These are phyloP conservation scores for Metschnikowia vanudenii DNA, from an alignment of 805 yeast species.

Conservation along the genomic window DNA sequence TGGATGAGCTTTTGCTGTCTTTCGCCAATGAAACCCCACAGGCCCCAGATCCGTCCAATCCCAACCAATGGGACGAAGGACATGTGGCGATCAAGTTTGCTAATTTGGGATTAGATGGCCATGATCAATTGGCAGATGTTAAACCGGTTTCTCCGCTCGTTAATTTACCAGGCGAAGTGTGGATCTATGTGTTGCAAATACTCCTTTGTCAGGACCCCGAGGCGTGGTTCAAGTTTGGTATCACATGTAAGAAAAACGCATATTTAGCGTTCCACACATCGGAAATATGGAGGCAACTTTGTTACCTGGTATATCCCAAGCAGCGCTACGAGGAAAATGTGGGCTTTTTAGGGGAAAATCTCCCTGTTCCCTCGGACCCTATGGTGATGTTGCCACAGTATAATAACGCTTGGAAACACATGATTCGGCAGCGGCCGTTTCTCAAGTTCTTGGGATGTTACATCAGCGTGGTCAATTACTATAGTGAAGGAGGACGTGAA, in stretches of 20 bases:
- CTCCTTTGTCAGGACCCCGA: conserved; percentile 52
- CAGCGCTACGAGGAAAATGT: conserved; percentile 52
- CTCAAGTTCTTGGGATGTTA: conserved; percentile 81
- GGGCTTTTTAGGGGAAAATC: conserved; percentile 35
- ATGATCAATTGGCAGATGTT: conserved; percentile 13
- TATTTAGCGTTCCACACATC: conserved; percentile 54
- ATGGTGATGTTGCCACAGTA: conserved; percentile 29
- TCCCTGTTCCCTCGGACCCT: conserved; percentile 37
- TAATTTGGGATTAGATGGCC: conserved; percentile 20
- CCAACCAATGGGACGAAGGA: conserved; percentile 20
- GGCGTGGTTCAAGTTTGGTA: conserved; percentile 61
- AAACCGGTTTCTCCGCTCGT: conserved; percentile 38
- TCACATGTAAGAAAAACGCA: conserved; percentile 58
- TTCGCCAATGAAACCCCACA: conserved; percentile 32
- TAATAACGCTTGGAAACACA: conserved; percentile 40
- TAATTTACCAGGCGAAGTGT: conserved; percentile 54
- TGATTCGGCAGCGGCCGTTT: conserved; percentile 69
- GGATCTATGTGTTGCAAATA: conserved; percentile 49
- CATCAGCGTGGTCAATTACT: conserved; percentile 79
- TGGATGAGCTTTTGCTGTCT: conserved; percentile 36
- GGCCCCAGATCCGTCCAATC: conserved; percentile 26
- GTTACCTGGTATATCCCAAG: conserved; percentile 49
- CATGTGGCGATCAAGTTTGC: conserved; percentile 28
- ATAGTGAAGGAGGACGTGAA: conserved; percentile 75
- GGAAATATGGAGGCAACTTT: conserved; percentile 49